phyloP scores from a whole-genome alignment of 2,329 filamentous ascomycete species.

The Paecilomyces variotii region DNA sequence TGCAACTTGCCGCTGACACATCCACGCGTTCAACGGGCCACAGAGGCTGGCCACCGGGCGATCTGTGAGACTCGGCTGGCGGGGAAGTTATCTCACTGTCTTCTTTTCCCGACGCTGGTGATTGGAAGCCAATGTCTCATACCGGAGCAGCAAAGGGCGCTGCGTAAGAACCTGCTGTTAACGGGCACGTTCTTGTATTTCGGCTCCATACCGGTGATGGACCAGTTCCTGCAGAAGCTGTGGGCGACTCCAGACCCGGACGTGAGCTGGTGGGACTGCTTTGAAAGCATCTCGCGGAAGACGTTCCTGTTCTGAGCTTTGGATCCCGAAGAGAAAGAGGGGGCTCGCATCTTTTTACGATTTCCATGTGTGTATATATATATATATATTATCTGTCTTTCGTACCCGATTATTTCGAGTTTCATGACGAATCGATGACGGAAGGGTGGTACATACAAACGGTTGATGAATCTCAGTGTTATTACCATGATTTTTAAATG shows the following conservation, averaged over 20 bases:
- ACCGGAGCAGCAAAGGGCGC: conserved; percentile 2
- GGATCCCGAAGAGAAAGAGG: background rate
- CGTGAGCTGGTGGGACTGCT: conserved; percentile 8
- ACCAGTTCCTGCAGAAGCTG: conserved; percentile 4
- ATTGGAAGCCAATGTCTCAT: conserved; percentile 7
- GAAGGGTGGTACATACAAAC: background rate
- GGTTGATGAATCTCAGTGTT: background rate
- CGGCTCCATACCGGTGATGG: conserved; percentile 8
- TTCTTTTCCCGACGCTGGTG: conserved; percentile 9
- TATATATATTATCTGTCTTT: background rate
- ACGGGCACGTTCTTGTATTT: conserved; percentile 8
- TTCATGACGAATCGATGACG: background rate
- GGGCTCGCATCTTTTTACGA: background rate
- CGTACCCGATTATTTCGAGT: background rate
- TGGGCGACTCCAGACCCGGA: background rate
- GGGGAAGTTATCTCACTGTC: conserved; percentile 9
- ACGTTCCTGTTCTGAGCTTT: conserved; percentile 7
- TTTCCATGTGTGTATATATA: background rate
- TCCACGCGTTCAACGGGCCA: conserved; percentile 30
- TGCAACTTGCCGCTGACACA: conserved; percentile 33
- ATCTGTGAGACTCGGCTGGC: conserved; percentile 7
- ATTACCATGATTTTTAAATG: background rate
- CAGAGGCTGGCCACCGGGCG: conserved; percentile 3
- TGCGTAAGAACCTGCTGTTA: conserved; percentile 2
- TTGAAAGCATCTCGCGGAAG: conserved; percentile 6